phyloP scores from a whole-genome alignment of 2,329 filamentous ascomycete genomes.

The Pyricularia grisea region DNA sequence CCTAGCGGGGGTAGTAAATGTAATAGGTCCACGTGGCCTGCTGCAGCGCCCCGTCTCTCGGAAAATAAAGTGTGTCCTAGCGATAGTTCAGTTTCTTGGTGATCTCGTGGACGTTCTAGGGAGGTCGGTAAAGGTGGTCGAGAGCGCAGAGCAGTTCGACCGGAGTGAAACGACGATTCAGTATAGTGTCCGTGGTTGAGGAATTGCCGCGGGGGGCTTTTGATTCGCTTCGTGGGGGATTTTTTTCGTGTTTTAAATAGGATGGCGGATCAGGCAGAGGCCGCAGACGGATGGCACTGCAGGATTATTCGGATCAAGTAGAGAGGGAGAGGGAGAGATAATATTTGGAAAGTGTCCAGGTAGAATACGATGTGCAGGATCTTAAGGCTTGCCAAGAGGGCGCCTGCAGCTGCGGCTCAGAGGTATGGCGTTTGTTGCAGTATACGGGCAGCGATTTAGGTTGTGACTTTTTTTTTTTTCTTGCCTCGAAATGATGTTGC shows the following conservation, averaged over 20 bases:
- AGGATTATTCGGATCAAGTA: not conserved
- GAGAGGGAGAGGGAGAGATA: too few species aligned
- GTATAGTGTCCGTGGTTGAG: slow-evolving; percentile 40
- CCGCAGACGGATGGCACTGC: not conserved
- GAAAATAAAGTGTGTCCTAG: slow-evolving; percentile 5
- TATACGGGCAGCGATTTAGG: not conserved
- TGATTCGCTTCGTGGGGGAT: not conserved
- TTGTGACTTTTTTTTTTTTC: not conserved
- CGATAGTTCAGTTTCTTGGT: not conserved
- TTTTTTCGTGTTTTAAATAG: not conserved
- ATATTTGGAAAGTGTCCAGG: not conserved
- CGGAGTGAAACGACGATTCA: slow-evolving; percentile 32
- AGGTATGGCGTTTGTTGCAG: not conserved
- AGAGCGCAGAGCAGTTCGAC: slow-evolving; percentile 33
- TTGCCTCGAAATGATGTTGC: not conserved
- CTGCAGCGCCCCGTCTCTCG: slow-evolving; percentile 23
- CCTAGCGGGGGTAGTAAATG: not conserved
- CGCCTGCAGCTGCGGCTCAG: not conserved
- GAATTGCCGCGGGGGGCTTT: slow-evolving; percentile 19
- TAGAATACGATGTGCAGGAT: not conserved
- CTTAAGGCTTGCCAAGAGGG: not conserved
- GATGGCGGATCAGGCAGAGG: not conserved
- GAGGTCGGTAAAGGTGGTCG: slow-evolving; percentile 43
- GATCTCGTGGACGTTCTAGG: slow-evolving; percentile 27
- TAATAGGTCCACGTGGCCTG: slow-evolving; percentile 23